A percentile compares a stretch with the other conserved stretches of the same genome.
Evolutionary conservation across 345 rosid species (phyloP).

Genomic region (Bruguiera sexangula): DNA sequence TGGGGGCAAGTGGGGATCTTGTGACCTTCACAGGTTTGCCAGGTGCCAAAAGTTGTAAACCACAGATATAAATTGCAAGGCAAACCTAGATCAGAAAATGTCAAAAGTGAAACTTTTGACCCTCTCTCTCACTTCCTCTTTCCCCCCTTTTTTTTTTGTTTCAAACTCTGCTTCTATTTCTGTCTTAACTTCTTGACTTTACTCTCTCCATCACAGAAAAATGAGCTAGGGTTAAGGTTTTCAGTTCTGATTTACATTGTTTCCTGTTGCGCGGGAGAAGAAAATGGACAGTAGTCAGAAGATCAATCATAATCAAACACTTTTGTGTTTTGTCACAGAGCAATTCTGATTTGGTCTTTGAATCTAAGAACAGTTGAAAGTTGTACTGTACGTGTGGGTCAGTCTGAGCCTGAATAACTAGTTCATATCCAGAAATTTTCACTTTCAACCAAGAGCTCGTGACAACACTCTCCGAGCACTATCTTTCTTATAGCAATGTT

Average conservation of each 20-base stretch:
- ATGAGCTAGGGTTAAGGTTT: constrained; percentile 6
- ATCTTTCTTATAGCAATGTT: no score
- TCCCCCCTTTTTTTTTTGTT: no score
- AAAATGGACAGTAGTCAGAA: background rate
- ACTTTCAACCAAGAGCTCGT: no score
- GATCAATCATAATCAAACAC: background rate
- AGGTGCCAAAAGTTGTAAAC: background rate
- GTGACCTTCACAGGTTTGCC: background rate
- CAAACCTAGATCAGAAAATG: background rate
- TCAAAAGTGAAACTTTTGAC: no score
- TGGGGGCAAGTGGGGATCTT: constrained; percentile 1
- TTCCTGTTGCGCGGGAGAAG: background rate
- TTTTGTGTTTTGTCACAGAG: background rate
- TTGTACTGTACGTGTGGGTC: no score
- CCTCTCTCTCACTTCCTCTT: background rate
- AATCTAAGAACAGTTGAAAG: no score
- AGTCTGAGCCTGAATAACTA: no score
- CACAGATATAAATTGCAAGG: background rate
- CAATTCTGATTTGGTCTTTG: background rate
- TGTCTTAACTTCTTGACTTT: background rate
- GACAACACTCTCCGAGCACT: no score
- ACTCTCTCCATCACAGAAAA: background rate
- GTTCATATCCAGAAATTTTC: no score
- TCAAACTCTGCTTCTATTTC: background rate
- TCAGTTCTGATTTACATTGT: background rate